phyloP scores from a whole-genome alignment of 2,329 filamentous ascomycete genomes.

The Hypoxylon sp. region DNA sequence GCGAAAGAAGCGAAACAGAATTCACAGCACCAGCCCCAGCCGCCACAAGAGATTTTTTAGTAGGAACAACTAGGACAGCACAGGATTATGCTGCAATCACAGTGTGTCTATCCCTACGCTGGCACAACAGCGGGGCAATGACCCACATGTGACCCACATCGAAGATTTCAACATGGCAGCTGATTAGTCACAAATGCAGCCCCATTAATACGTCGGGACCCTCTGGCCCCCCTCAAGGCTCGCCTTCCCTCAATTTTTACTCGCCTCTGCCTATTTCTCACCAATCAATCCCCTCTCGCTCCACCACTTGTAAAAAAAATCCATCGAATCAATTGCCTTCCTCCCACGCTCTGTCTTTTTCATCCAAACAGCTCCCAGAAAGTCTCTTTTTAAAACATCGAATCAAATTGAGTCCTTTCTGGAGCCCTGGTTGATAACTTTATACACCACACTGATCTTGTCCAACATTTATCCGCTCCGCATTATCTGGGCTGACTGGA shows the following conservation, averaged over 20 bases:
- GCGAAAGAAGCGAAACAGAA: constrained; percentile 26
- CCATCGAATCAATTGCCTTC: constrained; percentile 56
- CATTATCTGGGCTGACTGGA: constrained; percentile 43
- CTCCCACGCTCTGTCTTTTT: constrained; percentile 47
- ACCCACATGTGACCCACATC: constrained; percentile 33
- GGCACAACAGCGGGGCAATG: constrained; percentile 31
- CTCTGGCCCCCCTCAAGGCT: constrained; percentile 45
- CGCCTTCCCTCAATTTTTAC: constrained; percentile 54
- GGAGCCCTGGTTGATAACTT: constrained; percentile 36
- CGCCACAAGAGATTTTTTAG: constrained; percentile 41
- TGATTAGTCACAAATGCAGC: constrained; percentile 56
- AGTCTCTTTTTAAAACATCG: constrained; percentile 51
- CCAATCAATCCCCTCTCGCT: constrained; percentile 57
- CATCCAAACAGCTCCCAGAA: constrained; percentile 52
- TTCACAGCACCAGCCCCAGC: constrained; percentile 40
- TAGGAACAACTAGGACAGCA: not conserved
- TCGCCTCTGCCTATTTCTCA: constrained; percentile 55
- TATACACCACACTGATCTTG: constrained; percentile 32
- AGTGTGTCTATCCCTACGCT: constrained; percentile 42
- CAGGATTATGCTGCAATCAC: constrained; percentile 26
- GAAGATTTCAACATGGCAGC: constrained; percentile 48
- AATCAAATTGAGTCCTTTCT: constrained; percentile 41
- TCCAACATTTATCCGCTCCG: constrained; percentile 48
- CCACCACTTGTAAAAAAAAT: constrained; percentile 53
- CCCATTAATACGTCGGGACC: constrained; percentile 55